Percentiles rank a stretch among this genome's conserved stretches.
Conservation (phyloP, 371 early-diverging fungal genomes). For the Actinomortierella ambigua region DNA sequence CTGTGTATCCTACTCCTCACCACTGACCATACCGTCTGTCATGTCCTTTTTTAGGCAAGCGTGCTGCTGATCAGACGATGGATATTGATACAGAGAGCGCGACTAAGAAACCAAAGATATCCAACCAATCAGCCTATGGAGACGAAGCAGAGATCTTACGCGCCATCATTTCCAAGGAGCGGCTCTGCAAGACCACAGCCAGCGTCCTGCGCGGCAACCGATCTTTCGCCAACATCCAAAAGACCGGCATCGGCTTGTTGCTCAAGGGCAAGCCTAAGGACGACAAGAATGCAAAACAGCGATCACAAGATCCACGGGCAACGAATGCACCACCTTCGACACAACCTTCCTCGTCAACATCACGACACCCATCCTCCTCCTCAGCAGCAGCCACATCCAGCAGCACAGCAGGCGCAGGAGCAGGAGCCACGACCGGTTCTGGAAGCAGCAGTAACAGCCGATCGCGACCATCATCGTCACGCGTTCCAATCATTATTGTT, state of each 20-base stretch:
- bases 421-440: no score
- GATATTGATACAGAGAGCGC: slow-evolving; percentile 6
- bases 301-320: slow-evolving; percentile 17
- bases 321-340: slow-evolving; percentile 12
- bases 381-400: slow-evolving; percentile 1
- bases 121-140: slow-evolving; percentile 25
- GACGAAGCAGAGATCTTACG: slow-evolving; percentile 51
- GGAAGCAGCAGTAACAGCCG: no score
- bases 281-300: slow-evolving; percentile 26
- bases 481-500: slow-evolving; percentile 86
- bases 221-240: slow-evolving; percentile 47
- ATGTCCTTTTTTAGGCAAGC: background rate
- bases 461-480: slow-evolving; percentile 21
- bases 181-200: slow-evolving; percentile 50
- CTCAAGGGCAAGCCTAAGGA: slow-evolving; percentile 44
- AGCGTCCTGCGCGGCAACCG: slow-evolving; percentile 51
- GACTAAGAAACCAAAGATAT: slow-evolving; percentile 46
- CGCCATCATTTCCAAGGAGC: slow-evolving; percentile 50
- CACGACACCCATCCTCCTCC: slow-evolving; percentile 2
- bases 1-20: no score
- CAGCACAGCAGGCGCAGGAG: no score
- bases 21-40: no score
- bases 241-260: slow-evolving; percentile 35
- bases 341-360: slow-evolving; percentile 15
- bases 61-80: background rate